Conservation (phyloP, 1,284 basidiomycete genomes). For the Ceratobasidium sp. region DNA sequence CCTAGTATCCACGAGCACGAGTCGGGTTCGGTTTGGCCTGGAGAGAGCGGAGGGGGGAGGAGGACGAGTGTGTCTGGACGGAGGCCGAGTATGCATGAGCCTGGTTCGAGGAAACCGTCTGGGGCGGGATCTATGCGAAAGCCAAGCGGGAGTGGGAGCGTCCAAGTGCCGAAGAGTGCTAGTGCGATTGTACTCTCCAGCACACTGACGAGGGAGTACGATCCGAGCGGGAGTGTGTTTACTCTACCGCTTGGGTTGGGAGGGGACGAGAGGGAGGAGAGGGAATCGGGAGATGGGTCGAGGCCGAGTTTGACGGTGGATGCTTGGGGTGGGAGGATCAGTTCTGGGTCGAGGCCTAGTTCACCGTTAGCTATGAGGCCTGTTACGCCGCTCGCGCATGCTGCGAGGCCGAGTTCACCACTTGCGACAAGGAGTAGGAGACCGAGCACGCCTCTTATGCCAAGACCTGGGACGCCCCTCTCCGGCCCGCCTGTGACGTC, state of each 20-base stretch:
- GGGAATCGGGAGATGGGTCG: background rate
- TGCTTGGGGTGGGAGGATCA: background rate
- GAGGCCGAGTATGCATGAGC: too few relatives aligned
- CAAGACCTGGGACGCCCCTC: conserved; percentile 13
- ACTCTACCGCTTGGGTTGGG: conserved; percentile 30
- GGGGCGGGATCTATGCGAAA: background rate
- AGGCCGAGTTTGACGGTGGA: conserved; percentile 30
- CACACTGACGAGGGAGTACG: conserved; percentile 5
- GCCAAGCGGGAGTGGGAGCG: background rate
- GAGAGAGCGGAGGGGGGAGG: background rate
- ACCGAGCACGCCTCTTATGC: conserved; percentile 22
- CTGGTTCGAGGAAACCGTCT: too few relatives aligned
- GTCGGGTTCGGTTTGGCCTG: background rate
- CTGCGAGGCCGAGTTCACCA: conserved; percentile 29
- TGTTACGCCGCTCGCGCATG: background rate
- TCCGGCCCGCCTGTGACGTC: conserved; percentile 1
- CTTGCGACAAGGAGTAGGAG: conserved; percentile 21
- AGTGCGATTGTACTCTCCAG: conserved; percentile 14
- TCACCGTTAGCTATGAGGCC: conserved; percentile 15
- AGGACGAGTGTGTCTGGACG: too few relatives aligned
- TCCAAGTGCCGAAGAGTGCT: conserved; percentile 27
- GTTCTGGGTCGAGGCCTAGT: conserved; percentile 2
- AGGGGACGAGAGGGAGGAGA: background rate
- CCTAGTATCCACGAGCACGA: conserved; percentile 25
- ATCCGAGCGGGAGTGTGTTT: conserved; percentile 41